Evolutionary conservation across 83 land plant species (phyloP).

Genomic region (Larix sibirica): DNA sequence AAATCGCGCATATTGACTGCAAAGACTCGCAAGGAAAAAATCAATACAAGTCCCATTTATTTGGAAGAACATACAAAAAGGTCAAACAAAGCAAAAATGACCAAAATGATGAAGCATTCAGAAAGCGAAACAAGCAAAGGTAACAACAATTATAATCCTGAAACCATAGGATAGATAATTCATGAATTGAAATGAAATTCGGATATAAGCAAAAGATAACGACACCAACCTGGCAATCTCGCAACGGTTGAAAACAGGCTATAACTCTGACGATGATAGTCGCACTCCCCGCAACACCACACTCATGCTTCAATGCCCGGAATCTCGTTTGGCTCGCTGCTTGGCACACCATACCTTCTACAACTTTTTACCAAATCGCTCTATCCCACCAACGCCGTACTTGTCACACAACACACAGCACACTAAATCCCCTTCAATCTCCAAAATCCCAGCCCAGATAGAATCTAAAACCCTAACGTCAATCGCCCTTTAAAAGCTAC

Average conservation of each 20-base stretch:
- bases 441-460: not conserved
- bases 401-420: not conserved
- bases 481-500: not conserved
- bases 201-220: too few species aligned
- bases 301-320: constrained; percentile 75
- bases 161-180: too few species aligned
- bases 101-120: not conserved
- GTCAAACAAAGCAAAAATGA: not conserved
- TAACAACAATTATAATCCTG: too few species aligned
- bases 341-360: constrained; percentile 87
- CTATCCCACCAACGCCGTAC: not conserved
- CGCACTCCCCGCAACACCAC: constrained; percentile 66
- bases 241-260: constrained; percentile 88
- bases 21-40: too few species aligned
- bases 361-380: constrained; percentile 19
- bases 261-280: constrained; percentile 76
- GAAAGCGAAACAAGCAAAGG: not conserved
- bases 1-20: too few species aligned
- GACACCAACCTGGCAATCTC: constrained; percentile 74
- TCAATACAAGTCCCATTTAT: too few species aligned
- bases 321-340: constrained; percentile 80
- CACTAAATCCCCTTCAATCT: not conserved
- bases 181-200: too few species aligned
- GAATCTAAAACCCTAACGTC: not conserved
- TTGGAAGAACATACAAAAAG: not conserved